A percentile compares a stretch with the other conserved stretches of the same genome.
phyloP scores from a whole-genome alignment of 176 grass and related monocot genomes.

The Sorghum bicolor region DNA sequence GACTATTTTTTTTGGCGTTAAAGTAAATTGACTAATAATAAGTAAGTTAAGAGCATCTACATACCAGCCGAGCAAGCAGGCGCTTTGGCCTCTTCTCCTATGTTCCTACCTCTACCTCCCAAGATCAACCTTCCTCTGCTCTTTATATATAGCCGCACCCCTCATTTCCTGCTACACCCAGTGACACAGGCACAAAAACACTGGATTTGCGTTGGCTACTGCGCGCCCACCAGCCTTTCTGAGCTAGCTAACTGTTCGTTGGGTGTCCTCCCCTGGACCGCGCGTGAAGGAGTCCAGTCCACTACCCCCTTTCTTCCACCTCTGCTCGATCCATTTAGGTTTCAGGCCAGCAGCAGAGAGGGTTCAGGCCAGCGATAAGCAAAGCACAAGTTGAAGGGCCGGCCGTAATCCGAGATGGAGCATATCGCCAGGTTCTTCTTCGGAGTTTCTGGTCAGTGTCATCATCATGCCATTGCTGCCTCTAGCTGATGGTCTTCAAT shows the following conservation, averaged over 20 bases:
- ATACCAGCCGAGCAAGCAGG: too few species aligned
- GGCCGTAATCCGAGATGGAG: slow-evolving; percentile 29
- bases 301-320: background rate
- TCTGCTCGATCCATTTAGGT: background rate
- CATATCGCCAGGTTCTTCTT: slow-evolving; percentile 70
- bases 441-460: slow-evolving; percentile 55
- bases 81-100: too few species aligned
- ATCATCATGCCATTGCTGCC: slow-evolving; percentile 12
- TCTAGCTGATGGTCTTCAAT: background rate
- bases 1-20: too few species aligned
- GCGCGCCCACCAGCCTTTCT: background rate
- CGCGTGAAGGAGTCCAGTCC: background rate
- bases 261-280: background rate
- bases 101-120: background rate
- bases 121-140: background rate
- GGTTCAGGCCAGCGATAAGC: background rate
- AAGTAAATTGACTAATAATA: too few species aligned
- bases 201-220: background rate
- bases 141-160: slow-evolving; percentile 13
- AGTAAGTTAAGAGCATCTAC: too few species aligned
- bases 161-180: background rate
- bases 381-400: background rate
- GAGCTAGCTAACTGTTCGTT: background rate
- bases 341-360: background rate
- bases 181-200: background rate